phyloP scores from a whole-genome alignment of 139 green algal genomes.

The Astrephomene gubernaculifera region DNA sequence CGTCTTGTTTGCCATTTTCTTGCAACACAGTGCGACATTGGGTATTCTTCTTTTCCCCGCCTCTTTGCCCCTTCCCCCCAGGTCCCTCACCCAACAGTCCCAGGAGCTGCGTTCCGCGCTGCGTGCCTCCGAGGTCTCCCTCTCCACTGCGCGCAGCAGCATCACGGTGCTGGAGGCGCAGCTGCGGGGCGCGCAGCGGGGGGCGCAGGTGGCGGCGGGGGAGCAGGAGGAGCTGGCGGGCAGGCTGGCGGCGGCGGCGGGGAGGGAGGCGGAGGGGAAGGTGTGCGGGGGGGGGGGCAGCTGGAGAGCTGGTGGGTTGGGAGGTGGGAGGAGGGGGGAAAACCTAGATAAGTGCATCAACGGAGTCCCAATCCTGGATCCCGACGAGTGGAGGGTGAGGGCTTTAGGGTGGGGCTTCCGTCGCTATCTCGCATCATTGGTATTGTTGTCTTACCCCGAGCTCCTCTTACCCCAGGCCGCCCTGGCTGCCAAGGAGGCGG shows the following conservation, averaged over 20 bases:
- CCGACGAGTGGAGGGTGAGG: no score
- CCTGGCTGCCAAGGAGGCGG: neutral
- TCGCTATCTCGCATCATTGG: no score
- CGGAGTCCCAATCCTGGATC: no score
- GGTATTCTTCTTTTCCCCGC: neutral
- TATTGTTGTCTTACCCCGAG: no score
- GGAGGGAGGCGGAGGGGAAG: neutral
- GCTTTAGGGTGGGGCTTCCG: no score
- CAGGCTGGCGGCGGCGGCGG: slow-evolving; percentile 18
- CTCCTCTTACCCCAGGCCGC: neutral
- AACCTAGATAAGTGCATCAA: no score
- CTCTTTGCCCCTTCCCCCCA: neutral
- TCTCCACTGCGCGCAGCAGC: neutral
- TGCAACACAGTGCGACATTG: no score
- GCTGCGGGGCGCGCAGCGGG: slow-evolving; percentile 24
- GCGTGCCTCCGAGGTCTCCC: slow-evolving; percentile 13
- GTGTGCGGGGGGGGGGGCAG: neutral
- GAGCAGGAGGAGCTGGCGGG: neutral
- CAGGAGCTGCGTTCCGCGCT: slow-evolving; percentile 16
- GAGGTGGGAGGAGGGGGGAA: no score
- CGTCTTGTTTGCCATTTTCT: no score
- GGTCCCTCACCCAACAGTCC: neutral
- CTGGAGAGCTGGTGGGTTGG: no score
- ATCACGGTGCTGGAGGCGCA: slow-evolving; percentile 37
- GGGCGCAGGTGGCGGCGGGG: slow-evolving; percentile 1